Evolutionary conservation across 2,329 filamentous ascomycete species (phyloP).

Genomic region (Aspergillus aculeatus): DNA sequence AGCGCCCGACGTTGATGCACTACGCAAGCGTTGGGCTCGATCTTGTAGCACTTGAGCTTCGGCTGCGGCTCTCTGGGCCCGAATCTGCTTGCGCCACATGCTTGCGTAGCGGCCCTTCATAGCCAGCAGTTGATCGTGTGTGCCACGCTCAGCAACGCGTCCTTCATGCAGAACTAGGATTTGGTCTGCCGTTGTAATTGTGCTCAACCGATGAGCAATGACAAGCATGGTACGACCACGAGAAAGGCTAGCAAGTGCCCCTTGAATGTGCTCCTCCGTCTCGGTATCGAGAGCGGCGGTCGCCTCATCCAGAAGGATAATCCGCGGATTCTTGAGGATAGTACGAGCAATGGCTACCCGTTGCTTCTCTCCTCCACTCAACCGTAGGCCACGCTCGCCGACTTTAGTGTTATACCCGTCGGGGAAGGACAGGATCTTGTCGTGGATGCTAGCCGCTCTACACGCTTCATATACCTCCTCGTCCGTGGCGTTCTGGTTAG

Average conservation of each 20-base stretch:
- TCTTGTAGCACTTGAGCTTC: constrained; percentile 53
- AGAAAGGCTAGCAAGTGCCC: constrained; percentile 76
- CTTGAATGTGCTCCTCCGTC: constrained; percentile 90
- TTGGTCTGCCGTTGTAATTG: constrained; percentile 81
- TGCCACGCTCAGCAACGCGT: constrained; percentile 74
- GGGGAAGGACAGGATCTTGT: constrained; percentile 85
- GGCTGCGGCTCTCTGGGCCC: constrained; percentile 68
- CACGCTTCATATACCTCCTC: constrained; percentile 81
- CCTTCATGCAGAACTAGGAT: constrained; percentile 77
- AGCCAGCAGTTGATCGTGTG: constrained; percentile 71
- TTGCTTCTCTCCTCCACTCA: constrained; percentile 91
- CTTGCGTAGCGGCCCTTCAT: constrained; percentile 71
- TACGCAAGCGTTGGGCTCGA: constrained; percentile 44
- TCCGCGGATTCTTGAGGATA: constrained; percentile 85
- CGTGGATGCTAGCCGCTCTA: constrained; percentile 83
- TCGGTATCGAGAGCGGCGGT: constrained; percentile 89
- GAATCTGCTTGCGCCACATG: constrained; percentile 89
- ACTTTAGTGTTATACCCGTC: constrained; percentile 88
- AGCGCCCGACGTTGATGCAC: constrained; percentile 38
- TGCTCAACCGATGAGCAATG: constrained; percentile 86
- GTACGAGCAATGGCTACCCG: constrained; percentile 90
- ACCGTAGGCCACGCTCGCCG: constrained; percentile 79
- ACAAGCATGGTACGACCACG: constrained; percentile 88
- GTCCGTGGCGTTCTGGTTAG: constrained; percentile 75
- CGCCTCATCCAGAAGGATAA: constrained; percentile 91